Evolutionary conservation across 148 eudicot species (phyloP).

Genomic region (Rheum nobile): DNA sequence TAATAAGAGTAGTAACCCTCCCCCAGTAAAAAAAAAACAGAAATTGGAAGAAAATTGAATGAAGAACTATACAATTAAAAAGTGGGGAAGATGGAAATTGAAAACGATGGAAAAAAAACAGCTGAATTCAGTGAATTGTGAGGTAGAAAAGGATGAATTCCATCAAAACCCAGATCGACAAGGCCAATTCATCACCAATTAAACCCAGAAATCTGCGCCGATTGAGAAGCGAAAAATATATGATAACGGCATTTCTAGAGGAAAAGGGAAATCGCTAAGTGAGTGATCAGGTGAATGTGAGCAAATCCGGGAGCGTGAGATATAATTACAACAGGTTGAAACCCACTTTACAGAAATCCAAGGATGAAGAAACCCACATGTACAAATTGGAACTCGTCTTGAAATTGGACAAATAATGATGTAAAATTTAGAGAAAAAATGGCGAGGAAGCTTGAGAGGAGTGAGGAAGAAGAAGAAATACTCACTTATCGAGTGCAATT

Average conservation of each 20-base stretch:
- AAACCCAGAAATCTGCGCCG: not conserved
- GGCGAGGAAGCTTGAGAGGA: not conserved
- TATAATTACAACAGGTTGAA: not conserved
- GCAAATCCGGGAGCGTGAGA: not conserved
- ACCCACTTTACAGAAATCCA: not conserved
- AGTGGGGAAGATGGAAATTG: not conserved
- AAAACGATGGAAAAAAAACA: not conserved
- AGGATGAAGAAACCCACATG: not conserved
- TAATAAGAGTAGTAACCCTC: not conserved
- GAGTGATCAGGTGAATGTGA: constrained; percentile 5
- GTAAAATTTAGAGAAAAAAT: not conserved
- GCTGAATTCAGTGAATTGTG: not conserved
- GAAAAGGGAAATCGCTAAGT: not conserved
- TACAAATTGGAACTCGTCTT: not conserved
- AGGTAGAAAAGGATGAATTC: not conserved
- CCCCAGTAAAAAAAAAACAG: not conserved
- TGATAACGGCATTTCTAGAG: not conserved
- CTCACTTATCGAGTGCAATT: not conserved
- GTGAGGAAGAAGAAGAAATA: constrained; percentile 2
- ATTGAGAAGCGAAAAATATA: not conserved
- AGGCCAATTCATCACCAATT: not conserved
- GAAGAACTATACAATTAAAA: not conserved
- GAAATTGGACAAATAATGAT: not conserved
- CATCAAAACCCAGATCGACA: not conserved
- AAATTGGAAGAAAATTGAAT: not conserved